phyloP scores from a whole-genome alignment of 2,329 filamentous ascomycete genomes.

The Hymenoscyphus infarciens region DNA sequence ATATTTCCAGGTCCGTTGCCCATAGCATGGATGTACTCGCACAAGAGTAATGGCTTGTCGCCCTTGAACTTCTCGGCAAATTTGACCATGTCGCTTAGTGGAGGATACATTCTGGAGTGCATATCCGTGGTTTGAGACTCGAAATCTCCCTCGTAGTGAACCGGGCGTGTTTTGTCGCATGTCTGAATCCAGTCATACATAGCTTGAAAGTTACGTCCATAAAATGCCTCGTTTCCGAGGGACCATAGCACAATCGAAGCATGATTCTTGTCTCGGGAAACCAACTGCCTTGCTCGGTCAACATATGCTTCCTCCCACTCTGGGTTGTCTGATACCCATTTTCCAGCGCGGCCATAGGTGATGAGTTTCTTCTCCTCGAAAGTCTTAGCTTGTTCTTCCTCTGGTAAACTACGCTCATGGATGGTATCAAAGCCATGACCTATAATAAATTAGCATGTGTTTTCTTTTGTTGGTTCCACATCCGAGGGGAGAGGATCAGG shows the following conservation, averaged over 20 bases:
- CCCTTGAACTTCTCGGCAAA: conserved; percentile 40
- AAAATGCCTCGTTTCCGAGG: conserved; percentile 70
- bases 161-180: conserved; percentile 47
- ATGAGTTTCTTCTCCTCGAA: conserved; percentile 58
- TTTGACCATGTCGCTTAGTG: conserved; percentile 41
- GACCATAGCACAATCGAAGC: conserved; percentile 70
- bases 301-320: conserved; percentile 62
- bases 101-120: conserved; percentile 54
- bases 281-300: conserved; percentile 61
- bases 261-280: conserved; percentile 68
- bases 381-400: conserved; percentile 51
- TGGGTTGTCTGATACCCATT: conserved; percentile 59
- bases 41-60: conserved; percentile 56
- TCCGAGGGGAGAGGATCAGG: too few relatives aligned
- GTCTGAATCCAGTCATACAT: conserved; percentile 59
- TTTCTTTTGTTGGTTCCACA: too few relatives aligned
- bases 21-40: conserved; percentile 63
- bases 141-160: conserved; percentile 56
- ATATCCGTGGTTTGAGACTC: conserved; percentile 51
- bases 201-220: conserved; percentile 62
- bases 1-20: conserved; percentile 70
- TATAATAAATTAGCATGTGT: too few relatives aligned
- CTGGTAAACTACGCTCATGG: conserved; percentile 42
- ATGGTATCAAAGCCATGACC: conserved; percentile 42
- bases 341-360: conserved; percentile 52